Evolutionary conservation across 2,329 filamentous ascomycete genomes (phyloP).

Genomic region (Fusarium concolor): DNA sequence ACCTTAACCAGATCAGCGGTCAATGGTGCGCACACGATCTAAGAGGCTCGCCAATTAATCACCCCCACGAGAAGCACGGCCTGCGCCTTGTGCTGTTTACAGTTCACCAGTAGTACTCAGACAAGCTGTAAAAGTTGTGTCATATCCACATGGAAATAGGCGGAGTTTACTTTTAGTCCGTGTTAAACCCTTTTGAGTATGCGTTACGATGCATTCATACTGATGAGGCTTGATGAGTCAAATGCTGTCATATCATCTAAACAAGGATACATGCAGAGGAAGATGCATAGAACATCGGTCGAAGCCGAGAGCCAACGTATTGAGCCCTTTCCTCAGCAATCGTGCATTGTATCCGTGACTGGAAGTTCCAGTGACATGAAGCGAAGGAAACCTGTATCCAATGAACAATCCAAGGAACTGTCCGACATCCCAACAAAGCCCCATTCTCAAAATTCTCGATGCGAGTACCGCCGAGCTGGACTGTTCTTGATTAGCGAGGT

Average conservation of each 20-base stretch:
- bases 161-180: conserved; percentile 11
- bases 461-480: conserved; percentile 29
- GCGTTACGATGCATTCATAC: conserved; percentile 7
- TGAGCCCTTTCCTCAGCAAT: conserved; percentile 11
- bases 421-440: conserved; percentile 7
- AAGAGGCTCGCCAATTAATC: conserved; percentile 15
- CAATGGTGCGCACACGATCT: conserved; percentile 23
- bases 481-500: conserved; percentile 25
- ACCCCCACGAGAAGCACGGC: conserved; percentile 11
- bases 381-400: conserved; percentile 24
- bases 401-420: conserved; percentile 4
- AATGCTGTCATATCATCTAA: conserved; percentile 5
- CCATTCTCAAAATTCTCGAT: conserved; percentile 16
- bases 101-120: neutral
- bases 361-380: conserved; percentile 14
- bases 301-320: conserved; percentile 16
- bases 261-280: neutral
- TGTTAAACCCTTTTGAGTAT: conserved; percentile 18
- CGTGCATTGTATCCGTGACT: conserved; percentile 13
- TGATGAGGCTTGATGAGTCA: conserved; percentile 13
- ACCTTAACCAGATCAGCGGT: conserved; percentile 42
- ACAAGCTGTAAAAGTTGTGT: neutral
- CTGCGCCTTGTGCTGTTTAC: conserved; percentile 17
- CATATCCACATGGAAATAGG: conserved; percentile 8
- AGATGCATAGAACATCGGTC: conserved; percentile 15